A percentile compares a stretch with the other conserved stretches of the same genome.
Evolutionary conservation across 2,329 filamentous ascomycete species (phyloP).

Genomic region (Monilinia fructigena): DNA sequence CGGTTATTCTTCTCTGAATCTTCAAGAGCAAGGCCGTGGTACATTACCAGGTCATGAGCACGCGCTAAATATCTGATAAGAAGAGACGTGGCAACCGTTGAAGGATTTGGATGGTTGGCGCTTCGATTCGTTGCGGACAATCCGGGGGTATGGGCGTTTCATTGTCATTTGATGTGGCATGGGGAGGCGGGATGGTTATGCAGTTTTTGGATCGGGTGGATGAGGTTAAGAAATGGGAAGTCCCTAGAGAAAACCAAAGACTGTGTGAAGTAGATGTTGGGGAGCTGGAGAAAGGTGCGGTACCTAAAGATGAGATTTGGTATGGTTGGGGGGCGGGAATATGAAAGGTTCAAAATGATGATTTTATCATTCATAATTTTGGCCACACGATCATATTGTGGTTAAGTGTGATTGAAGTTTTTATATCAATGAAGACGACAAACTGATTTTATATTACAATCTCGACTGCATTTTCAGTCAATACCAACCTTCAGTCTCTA

Average conservation of each 20-base stretch:
- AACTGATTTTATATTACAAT: background rate
- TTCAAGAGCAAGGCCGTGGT: conserved; percentile 41
- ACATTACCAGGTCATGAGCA: conserved; percentile 41
- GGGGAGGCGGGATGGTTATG: conserved; percentile 58
- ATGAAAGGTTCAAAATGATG: conserved; percentile 22
- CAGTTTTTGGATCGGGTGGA: conserved; percentile 54
- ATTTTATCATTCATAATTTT: background rate
- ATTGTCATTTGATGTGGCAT: conserved; percentile 61
- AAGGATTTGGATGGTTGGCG: conserved; percentile 55
- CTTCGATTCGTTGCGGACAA: conserved; percentile 57
- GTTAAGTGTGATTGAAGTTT: background rate
- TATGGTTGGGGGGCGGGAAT: conserved; percentile 39
- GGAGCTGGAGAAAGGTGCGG: conserved; percentile 49
- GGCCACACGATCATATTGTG: background rate
- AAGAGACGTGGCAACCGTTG: conserved; percentile 53
- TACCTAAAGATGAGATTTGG: conserved; percentile 51
- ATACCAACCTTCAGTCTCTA: background rate
- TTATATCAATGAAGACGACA: background rate
- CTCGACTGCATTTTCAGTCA: background rate
- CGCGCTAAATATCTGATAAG: conserved; percentile 44
- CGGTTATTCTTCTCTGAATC: conserved; percentile 43
- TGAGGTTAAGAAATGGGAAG: conserved; percentile 43
- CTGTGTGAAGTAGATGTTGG: conserved; percentile 47
- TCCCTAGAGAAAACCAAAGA: conserved; percentile 47
- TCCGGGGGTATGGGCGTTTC: conserved; percentile 57